phyloP scores from a whole-genome alignment of 2,329 filamentous ascomycete species.

The Rugonectria rugulosa region DNA sequence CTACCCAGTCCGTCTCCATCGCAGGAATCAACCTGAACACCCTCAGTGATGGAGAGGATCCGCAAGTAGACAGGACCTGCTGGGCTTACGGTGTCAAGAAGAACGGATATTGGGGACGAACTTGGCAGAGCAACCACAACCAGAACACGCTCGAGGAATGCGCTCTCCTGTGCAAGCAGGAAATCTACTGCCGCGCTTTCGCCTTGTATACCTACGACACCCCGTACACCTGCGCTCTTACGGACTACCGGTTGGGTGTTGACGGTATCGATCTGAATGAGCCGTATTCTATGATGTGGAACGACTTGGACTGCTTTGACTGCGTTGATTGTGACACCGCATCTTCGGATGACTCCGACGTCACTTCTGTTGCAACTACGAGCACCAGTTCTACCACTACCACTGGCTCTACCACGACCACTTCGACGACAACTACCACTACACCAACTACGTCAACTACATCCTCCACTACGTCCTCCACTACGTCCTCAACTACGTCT shows the following conservation, averaged over 20 bases:
- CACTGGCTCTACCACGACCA: background rate
- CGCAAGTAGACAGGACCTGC: background rate
- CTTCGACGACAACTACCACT: background rate
- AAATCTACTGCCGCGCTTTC: background rate
- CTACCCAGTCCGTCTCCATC: background rate
- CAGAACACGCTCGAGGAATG: conserved; percentile 25
- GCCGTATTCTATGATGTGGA: conserved; percentile 13
- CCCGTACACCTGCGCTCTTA: background rate
- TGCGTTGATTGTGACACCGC: conserved; percentile 8
- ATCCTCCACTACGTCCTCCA: too few relatives aligned
- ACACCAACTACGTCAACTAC: background rate
- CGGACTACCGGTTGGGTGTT: conserved; percentile 10
- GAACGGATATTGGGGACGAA: conserved; percentile 3
- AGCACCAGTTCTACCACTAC: background rate
- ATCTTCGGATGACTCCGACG: too few relatives aligned
- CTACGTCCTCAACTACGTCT: too few relatives aligned
- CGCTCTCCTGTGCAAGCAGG: background rate
- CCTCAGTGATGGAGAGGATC: background rate
- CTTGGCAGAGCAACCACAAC: background rate
- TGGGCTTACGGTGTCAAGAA: too few relatives aligned
- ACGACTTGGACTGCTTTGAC: conserved; percentile 15
- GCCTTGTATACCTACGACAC: background rate
- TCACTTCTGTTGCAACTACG: too few relatives aligned
- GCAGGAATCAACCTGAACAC: background rate
- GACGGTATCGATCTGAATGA: conserved; percentile 9